Conservation (phyloP, 2,329 filamentous ascomycete genomes). For the Pyrenophora teres region DNA sequence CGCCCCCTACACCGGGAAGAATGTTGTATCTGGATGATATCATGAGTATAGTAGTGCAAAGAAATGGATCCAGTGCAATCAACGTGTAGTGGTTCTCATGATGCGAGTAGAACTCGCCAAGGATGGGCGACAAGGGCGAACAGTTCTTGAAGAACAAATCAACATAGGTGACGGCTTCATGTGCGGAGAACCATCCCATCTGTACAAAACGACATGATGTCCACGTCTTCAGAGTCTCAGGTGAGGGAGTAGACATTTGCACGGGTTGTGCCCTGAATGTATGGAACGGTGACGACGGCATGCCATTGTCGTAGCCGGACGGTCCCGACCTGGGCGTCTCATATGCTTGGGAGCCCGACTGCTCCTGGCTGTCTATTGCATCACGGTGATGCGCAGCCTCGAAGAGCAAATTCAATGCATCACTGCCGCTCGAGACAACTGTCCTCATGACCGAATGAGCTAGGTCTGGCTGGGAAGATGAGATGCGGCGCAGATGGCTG, state of each 20-base stretch:
- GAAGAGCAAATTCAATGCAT: constrained; percentile 59
- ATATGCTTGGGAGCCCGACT: constrained; percentile 44
- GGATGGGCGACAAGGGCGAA: constrained; percentile 56
- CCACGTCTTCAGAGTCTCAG: constrained; percentile 53
- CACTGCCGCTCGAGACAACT: constrained; percentile 59
- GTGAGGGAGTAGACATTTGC: constrained; percentile 46
- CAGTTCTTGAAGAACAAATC: constrained; percentile 60
- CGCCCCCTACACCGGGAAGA: constrained; percentile 45
- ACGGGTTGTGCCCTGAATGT: constrained; percentile 44
- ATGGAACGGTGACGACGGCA: constrained; percentile 36
- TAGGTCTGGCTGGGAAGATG: constrained; percentile 42
- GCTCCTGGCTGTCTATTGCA: constrained; percentile 42
- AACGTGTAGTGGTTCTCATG: constrained; percentile 56
- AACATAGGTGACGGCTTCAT: constrained; percentile 59
- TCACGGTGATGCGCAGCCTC: constrained; percentile 53
- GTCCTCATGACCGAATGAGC: constrained; percentile 53
- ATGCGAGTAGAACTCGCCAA: constrained; percentile 56
- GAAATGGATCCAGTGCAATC: constrained; percentile 57
- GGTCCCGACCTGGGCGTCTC: constrained; percentile 43
- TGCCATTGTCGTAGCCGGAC: constrained; percentile 28
- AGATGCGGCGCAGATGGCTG: constrained; percentile 37
- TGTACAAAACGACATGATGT: constrained; percentile 58
- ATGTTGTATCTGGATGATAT: constrained; percentile 59
- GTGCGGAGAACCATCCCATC: constrained; percentile 61
- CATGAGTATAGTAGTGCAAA: constrained; percentile 60